Base-by-base conservation (phyloP, 306 rosid genomes). In the Oxytropis ochrocephala region DNA sequence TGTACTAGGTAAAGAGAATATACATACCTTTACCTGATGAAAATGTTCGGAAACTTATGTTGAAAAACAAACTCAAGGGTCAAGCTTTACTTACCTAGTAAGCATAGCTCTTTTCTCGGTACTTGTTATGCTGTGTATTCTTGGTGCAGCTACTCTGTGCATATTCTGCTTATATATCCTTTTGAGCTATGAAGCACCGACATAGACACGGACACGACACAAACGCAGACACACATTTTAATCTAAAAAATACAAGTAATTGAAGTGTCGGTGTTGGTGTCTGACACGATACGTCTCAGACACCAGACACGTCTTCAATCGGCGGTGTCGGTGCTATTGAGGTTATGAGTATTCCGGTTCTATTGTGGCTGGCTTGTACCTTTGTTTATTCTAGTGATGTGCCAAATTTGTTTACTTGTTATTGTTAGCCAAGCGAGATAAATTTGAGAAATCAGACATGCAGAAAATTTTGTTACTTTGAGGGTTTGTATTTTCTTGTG, bases 11-110 rank as follows among this genome's bases (percentile, higher is more conserved):
- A 76, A 94, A 94, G 82, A 83, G 97, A 84, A 89, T 94, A 46
- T 94, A 88, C 53, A 53, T 94, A 69, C 98, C 98, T 60, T 81
- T 94, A 83, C 98, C 98, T 8, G 94, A 88, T 78, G 81, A 70
- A 72, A 78, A 83, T 78, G 90, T 88, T 52, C 84, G 97, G 71
- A 88, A 87, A 69, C 81, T 84, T 76, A 83, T 94, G 70, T 77
- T 94, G 32, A 85, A 77, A 70, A 84, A 85, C 89, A 88, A 81
- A 75, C 98, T 94, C 78, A 94, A 88, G 90, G 98, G 96, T 79
- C 97, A 94, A 82, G 86, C 97, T 9, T 94, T 75, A 97, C 67
- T 80, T 94, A 84, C 95, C 98, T 44, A 76, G 98, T 94, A 83
- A 88, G 97, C 77, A 67, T 14, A 30, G 59, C 67, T 76, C 66